Evolutionary conservation across 2,329 filamentous ascomycete genomes (phyloP).

Genomic region (Fusarium sacchari): DNA sequence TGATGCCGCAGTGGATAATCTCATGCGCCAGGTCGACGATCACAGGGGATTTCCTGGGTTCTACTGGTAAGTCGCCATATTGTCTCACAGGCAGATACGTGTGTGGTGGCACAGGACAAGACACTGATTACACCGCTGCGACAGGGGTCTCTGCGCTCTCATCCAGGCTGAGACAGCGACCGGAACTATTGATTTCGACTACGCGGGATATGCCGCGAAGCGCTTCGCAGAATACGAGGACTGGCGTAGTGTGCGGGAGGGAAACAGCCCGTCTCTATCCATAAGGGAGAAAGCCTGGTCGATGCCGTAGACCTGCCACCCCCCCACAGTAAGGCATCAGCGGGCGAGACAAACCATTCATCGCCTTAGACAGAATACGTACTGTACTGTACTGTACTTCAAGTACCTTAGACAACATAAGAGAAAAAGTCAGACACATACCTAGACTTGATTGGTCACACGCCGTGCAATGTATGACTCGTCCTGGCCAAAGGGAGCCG

Average conservation of each 20-base stretch:
- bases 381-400: too few species aligned
- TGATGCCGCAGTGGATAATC: conserved; percentile 24
- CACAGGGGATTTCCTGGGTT: conserved; percentile 37
- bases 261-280: background rate
- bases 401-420: background rate
- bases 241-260: conserved; percentile 23
- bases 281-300: conserved; percentile 31
- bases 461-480: conserved; percentile 14
- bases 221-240: conserved; percentile 35
- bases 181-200: conserved; percentile 39
- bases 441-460: background rate
- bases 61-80: conserved; percentile 31
- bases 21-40: conserved; percentile 34
- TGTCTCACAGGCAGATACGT: background rate
- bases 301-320: background rate
- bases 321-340: background rate
- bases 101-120: background rate
- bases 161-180: conserved; percentile 41
- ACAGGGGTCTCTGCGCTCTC: conserved; percentile 38
- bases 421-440: background rate
- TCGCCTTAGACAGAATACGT: background rate
- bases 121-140: background rate
- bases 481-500: conserved; percentile 11
- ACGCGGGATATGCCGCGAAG: conserved; percentile 34
- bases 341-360: background rate